Evolutionary conservation across 1,284 basidiomycete species (phyloP), one percentile per base, ranked within the genome.

Genomic region (Veloporphyrellus conicus): DNA sequence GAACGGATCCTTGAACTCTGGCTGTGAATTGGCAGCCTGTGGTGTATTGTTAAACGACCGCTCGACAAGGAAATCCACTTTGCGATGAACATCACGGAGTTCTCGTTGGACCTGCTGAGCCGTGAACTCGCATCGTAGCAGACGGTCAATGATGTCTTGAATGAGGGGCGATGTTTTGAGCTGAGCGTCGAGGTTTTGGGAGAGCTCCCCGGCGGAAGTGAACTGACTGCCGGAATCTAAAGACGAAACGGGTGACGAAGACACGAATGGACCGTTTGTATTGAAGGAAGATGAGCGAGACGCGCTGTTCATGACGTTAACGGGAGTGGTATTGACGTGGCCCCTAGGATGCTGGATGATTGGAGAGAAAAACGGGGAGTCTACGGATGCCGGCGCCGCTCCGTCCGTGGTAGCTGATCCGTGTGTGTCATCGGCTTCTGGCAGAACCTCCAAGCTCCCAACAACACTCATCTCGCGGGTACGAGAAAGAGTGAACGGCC

Each of bases 1-100:
- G 59, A 89, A 90, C 0, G 87, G 87, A 59, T 89, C 81, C 62
- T 84, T 83, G 71, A 89, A 89, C 56, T 88, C 84, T 16, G 82
- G 82, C 45, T 82, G 76, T 20, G 55, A 51, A 47, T 52, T 60
- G 41, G 61, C 68, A 41, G 40, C 28, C 41, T 62, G 65, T 3
- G 45, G 45, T 2, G 22, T 20, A 39, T 35, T 68, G 51, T 54
- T 67, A 23, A 83, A 59, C 8, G 78, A 75, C 32, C 84, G 78
- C 51, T 91, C 87, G 33, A 91, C 72, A 44, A 92, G 73, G 12
- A 90, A 61, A 60, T 84, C 80, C 45, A 92, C 78, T 68, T 91
- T 91, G 59, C 79, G 79, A 52, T 83, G 78, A 39, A 93, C 73
- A 58, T 89, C 86, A 7, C 73, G 72, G 32, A 92, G 72, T 57